Conservation (phyloP, 179 eudicot genomes). For the Camellia oleifera region DNA sequence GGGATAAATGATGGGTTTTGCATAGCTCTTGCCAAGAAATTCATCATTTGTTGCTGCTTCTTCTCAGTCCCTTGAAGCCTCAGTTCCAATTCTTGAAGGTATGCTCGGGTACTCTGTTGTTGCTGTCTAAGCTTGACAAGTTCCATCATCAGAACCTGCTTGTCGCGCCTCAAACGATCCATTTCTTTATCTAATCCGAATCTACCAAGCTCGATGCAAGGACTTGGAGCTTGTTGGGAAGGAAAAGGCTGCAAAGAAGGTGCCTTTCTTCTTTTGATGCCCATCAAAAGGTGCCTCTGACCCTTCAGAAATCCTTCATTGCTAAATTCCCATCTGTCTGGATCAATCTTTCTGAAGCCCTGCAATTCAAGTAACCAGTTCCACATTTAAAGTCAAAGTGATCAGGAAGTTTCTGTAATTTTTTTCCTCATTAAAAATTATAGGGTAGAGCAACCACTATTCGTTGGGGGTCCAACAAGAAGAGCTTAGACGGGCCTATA, state of each 20-base stretch:
- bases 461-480: no score
- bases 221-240: conserved; percentile 38
- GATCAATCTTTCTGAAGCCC: conserved; percentile 95
- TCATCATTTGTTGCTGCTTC: conserved; percentile 94
- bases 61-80: conserved; percentile 70
- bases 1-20: conserved; percentile 73
- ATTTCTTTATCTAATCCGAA: conserved; percentile 65
- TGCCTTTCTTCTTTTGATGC: conserved; percentile 64
- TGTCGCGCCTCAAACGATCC: conserved; percentile 64
- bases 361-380: conserved; percentile 39
- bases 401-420: background rate
- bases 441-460: no score
- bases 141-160: conserved; percentile 62
- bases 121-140: conserved; percentile 78
- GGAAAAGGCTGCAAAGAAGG: conserved; percentile 28
- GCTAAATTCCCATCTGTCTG: conserved; percentile 92
- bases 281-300: conserved; percentile 66
- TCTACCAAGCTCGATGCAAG: conserved; percentile 58
- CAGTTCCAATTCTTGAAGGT: conserved; percentile 68
- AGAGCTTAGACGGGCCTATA: no score
- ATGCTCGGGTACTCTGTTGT: conserved; percentile 57
- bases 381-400: conserved; percentile 13
- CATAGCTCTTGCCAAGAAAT: conserved; percentile 80
- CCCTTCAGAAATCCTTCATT: conserved; percentile 75
- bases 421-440: no score